A percentile compares a stretch with the other conserved stretches of the same genome.
Conservation (phyloP, 164 flowering plant genomes). For the Brasenia schreberi region DNA sequence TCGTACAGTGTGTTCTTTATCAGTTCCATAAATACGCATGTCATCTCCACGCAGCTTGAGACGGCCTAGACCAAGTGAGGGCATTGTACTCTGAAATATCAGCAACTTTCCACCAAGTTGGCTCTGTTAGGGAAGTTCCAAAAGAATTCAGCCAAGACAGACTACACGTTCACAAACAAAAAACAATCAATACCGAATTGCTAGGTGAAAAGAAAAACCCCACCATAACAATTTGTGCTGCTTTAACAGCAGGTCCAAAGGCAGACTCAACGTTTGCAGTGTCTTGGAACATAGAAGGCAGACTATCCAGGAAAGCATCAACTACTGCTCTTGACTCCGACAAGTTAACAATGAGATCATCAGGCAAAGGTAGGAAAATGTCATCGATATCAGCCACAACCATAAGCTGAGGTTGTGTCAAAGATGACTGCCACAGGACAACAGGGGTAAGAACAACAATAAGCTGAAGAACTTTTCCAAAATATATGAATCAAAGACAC, state of each 20-base stretch:
- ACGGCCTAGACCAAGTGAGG: slow-evolving; percentile 92
- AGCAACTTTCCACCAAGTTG: slow-evolving; percentile 96
- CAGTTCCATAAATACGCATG: slow-evolving; percentile 83
- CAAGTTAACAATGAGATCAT: slow-evolving; percentile 95
- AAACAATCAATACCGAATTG: too few species aligned
- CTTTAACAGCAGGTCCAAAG: slow-evolving; percentile 94
- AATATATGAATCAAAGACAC: slow-evolving; percentile 17
- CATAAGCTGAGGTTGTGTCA: slow-evolving; percentile 98
- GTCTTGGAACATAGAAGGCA: slow-evolving; percentile 90
- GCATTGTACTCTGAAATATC: slow-evolving; percentile 75
- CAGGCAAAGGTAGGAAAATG: slow-evolving; percentile 87
- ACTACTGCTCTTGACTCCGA: slow-evolving; percentile 90
- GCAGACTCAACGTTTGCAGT: slow-evolving; percentile 88
- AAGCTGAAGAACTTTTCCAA: background rate
- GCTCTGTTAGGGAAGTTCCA: slow-evolving; percentile 30
- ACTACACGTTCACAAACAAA: background rate
- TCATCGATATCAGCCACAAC: slow-evolving; percentile 95
- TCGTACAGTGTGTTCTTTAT: slow-evolving; percentile 71
- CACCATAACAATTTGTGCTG: slow-evolving; percentile 91
- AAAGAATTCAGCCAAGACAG: background rate
- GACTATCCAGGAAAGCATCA: slow-evolving; percentile 83
- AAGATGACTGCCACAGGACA: slow-evolving; percentile 57
- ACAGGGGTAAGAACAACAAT: slow-evolving; percentile 2
- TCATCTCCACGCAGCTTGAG: slow-evolving; percentile 91
- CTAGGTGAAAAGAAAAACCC: slow-evolving; percentile 7